phyloP scores from a whole-genome alignment of 2,329 filamentous ascomycete genomes.

The Diaporthe citriasiana region DNA sequence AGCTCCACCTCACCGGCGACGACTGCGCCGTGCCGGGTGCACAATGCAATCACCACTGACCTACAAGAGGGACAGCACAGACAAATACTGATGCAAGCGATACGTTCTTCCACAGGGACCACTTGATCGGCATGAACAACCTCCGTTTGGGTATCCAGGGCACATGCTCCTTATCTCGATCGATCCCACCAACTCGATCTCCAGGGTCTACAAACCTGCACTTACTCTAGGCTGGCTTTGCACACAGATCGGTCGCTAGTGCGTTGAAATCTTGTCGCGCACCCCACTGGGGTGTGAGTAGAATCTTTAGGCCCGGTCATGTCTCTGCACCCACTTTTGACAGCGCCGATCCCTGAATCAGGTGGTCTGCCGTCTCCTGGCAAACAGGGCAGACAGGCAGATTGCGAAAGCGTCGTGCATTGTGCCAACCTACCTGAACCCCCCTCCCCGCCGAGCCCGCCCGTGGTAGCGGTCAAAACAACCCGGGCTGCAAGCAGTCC shows the following conservation, averaged over 20 bases:
- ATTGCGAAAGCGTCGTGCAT: background rate
- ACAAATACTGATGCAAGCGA: background rate
- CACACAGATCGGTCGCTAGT: background rate
- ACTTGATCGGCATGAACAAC: background rate
- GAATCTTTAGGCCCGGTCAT: background rate
- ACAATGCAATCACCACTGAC: background rate
- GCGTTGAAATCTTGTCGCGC: too few species aligned
- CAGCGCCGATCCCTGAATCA: conserved; percentile 17
- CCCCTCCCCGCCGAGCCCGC: background rate
- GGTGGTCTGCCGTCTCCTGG: background rate
- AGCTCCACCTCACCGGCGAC: background rate
- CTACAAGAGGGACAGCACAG: background rate
- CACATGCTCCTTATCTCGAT: conserved; percentile 25
- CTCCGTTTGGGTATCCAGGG: background rate
- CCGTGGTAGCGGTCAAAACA: background rate
- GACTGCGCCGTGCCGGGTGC: background rate
- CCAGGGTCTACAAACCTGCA: conserved; percentile 22
- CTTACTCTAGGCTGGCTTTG: background rate
- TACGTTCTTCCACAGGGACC: background rate
- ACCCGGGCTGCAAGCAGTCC: background rate
- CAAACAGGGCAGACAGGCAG: background rate
- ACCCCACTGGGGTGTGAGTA: background rate
- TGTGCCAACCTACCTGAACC: too few species aligned
- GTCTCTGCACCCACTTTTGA: conserved; percentile 11
- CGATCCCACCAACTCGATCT: conserved; percentile 22